These are phyloP conservation scores for Podospora anserina DNA, from an alignment of 495 filamentous ascomycete species.

Conservation along the genomic window DNA sequence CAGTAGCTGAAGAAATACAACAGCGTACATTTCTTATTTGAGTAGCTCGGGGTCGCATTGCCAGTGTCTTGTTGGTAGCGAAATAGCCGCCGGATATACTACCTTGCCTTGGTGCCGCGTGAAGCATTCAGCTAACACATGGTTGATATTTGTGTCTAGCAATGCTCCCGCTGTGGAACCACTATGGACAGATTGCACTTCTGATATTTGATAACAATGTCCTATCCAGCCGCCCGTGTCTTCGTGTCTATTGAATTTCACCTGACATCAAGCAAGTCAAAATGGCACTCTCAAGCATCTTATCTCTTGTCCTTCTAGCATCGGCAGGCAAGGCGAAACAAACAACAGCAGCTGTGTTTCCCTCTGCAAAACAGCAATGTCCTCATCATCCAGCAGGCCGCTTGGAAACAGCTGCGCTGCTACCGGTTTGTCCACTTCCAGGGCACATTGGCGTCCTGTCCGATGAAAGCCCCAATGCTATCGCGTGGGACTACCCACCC, in stretches of 20 bases:
- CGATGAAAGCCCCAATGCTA: background rate
- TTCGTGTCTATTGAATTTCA: background rate
- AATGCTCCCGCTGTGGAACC: background rate
- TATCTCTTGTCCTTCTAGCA: background rate
- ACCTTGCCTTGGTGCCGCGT: background rate
- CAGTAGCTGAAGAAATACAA: background rate
- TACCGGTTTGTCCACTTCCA: constrained; percentile 11
- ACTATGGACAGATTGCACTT: constrained; percentile 10
- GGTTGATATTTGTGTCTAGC: background rate
- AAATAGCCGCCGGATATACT: constrained; percentile 9
- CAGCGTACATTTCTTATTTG: background rate
- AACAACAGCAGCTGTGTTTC: background rate
- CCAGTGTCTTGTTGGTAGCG: background rate
- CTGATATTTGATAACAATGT: background rate
- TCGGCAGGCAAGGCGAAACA: background rate
- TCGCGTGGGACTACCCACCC: constrained; percentile 21
- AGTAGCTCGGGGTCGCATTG: constrained; percentile 1
- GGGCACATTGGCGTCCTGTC: constrained; percentile 3
- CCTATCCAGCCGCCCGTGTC: background rate
- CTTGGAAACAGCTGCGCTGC: constrained; percentile 1
- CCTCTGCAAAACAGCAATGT: constrained; percentile 9
- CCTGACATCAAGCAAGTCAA: background rate
- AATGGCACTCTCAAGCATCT: background rate
- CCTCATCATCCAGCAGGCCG: constrained; percentile 13
- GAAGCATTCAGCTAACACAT: background rate